Evolutionary conservation across 495 filamentous ascomycete species (phyloP), one percentile per base, ranked within the genome.

Genomic region (Daldinia concentrica): DNA sequence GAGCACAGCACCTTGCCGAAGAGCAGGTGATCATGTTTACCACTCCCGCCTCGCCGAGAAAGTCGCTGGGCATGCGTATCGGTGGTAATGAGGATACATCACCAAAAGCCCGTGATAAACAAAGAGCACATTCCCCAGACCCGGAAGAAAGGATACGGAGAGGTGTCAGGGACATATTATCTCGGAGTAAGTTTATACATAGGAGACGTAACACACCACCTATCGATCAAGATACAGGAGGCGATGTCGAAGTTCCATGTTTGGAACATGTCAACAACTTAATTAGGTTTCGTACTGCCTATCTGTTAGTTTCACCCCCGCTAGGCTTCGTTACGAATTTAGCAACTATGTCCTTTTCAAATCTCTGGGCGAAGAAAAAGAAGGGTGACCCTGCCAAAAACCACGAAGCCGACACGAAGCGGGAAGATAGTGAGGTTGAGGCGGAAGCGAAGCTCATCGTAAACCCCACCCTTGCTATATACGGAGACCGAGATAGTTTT

Each of bases 291-390:
- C 77, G 74, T 11, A 83, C 86, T 6, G 86, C 87, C 15, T 97
- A 95, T 79, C 82, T 98, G 0, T 81, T 97, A 11, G 83, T 98
- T 37, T 97, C 93, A 4, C 94, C 94, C 2, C 83, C 94, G 3
- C 82, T 93, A 26, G 88, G 90, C 1, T 82, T 92, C 0, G 74
- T 90, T 22, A 88, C 85, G 29, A 83, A 79, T 59, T 79, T 91
- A 14, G 80, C 85, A 19, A 92, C 87, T 3, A 74, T 87, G 64
- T 90, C 87, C 24, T 73, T 84, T 52, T 71, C 75, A 0, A 66
- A 68, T 9, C 70, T 71, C 1, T 71, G 72, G 39, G 72, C 62
- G 56, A 54, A 36, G 51, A 71, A 32, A 8, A 32, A 60, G 48
- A 64, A 30, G 43, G 57, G 48, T 56, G 50, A 36, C 4, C 12